Evolutionary conservation across 2,329 filamentous ascomycete genomes (phyloP).

Genomic region (Fonsecaea erecta): DNA sequence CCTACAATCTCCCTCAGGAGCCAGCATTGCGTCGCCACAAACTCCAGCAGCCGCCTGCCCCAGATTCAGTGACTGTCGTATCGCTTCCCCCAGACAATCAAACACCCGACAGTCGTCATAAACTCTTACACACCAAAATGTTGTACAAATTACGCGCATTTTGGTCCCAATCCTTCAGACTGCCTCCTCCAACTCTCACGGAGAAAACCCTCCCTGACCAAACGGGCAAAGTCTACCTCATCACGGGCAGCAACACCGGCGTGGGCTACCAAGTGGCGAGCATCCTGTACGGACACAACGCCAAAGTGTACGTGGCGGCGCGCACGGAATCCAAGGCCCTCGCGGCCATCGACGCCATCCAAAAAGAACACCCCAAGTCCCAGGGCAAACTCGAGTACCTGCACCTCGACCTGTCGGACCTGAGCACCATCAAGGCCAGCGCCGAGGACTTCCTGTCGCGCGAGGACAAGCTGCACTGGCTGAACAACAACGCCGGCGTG

Average conservation of each 20-base stretch:
- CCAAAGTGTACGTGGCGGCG: slow-evolving; percentile 52
- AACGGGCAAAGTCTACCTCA: slow-evolving; percentile 41
- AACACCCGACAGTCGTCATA: not conserved
- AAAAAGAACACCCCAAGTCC: slow-evolving; percentile 39
- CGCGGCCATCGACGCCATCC: slow-evolving; percentile 49
- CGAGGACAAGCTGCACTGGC: slow-evolving; percentile 41
- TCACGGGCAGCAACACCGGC: slow-evolving; percentile 47
- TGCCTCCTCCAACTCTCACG: slow-evolving; percentile 25
- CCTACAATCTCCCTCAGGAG: not conserved
- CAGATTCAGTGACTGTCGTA: not conserved
- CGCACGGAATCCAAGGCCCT: slow-evolving; percentile 48
- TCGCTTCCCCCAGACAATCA: not conserved
- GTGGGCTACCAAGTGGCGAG: slow-evolving; percentile 48
- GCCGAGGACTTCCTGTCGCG: slow-evolving; percentile 35
- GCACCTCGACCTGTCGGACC: slow-evolving; percentile 40
- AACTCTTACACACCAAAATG: slow-evolving; percentile 9
- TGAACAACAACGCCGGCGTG: slow-evolving; percentile 44
- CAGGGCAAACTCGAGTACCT: slow-evolving; percentile 46
- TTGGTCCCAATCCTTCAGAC: slow-evolving; percentile 21
- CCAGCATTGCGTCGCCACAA: not conserved
- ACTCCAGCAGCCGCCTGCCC: not conserved
- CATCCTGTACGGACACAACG: slow-evolving; percentile 50
- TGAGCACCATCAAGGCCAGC: slow-evolving; percentile 37
- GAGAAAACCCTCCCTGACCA: slow-evolving; percentile 35
- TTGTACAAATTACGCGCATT: slow-evolving; percentile 23